These are phyloP conservation scores for Microsporum canis DNA, from an alignment of 2,329 filamentous ascomycete species.

Conservation along the genomic window DNA sequence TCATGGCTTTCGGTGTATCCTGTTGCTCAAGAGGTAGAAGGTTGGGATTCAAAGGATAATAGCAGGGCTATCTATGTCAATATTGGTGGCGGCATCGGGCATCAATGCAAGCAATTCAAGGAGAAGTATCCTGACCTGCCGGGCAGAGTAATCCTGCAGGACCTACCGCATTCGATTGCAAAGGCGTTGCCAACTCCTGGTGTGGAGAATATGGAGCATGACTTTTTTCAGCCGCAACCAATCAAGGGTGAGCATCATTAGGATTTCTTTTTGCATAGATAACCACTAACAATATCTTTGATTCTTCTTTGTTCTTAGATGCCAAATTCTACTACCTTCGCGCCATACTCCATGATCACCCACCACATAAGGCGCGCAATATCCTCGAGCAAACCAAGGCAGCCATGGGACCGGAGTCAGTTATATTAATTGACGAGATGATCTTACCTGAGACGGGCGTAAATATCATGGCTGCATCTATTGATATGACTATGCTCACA, in stretches of 20 bases:
- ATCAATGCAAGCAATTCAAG: slow-evolving; percentile 28
- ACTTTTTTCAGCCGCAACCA: slow-evolving; percentile 23
- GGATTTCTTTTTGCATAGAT: neutral
- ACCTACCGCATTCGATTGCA: slow-evolving; percentile 25
- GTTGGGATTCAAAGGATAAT: neutral
- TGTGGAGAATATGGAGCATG: slow-evolving; percentile 20
- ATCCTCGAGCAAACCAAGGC: neutral
- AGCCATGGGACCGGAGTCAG: neutral
- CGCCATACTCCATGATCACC: neutral
- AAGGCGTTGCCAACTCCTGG: slow-evolving; percentile 20
- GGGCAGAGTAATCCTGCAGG: slow-evolving; percentile 33
- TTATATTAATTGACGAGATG: neutral
- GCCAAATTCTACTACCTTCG: neutral
- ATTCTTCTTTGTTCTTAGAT: neutral
- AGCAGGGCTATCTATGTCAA: slow-evolving; percentile 29
- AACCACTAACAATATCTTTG: neutral
- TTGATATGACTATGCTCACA: neutral
- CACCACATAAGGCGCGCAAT: neutral
- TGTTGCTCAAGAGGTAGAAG: neutral
- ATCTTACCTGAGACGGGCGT: neutral
- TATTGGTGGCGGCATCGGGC: slow-evolving; percentile 32
- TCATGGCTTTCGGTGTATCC: slow-evolving; percentile 1
- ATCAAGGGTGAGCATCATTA: slow-evolving; percentile 16
- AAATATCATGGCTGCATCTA: neutral
- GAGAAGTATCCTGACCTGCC: slow-evolving; percentile 23